Conservation (phyloP, 495 filamentous ascomycete genomes). For the Aspergillus campestris region DNA sequence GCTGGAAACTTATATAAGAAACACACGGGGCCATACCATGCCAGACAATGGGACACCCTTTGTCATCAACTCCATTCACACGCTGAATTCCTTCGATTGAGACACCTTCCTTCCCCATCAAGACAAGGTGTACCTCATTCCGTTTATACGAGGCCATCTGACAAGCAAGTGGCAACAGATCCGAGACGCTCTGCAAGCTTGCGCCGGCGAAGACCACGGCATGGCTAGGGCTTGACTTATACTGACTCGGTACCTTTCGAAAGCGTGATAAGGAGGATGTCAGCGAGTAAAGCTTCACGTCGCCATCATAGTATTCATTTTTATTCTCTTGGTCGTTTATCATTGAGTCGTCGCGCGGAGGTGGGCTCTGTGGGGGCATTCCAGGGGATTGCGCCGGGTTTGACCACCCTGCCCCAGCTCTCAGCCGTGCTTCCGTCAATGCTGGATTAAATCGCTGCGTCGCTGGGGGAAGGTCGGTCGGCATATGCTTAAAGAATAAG, state of each 20-base stretch:
- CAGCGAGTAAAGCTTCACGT: slow-evolving; percentile 47
- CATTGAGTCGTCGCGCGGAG: slow-evolving; percentile 14
- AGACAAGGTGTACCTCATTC: slow-evolving; percentile 45
- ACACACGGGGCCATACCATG: slow-evolving; percentile 33
- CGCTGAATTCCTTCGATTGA: slow-evolving; percentile 41
- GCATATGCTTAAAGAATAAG: slow-evolving; percentile 49
- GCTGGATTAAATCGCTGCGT: slow-evolving; percentile 20
- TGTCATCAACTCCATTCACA: slow-evolving; percentile 38
- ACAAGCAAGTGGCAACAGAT: slow-evolving; percentile 46
- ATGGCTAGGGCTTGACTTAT: slow-evolving; percentile 19
- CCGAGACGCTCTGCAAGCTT: slow-evolving; percentile 41
- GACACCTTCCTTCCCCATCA: slow-evolving; percentile 47
- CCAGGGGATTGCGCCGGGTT: slow-evolving; percentile 1
- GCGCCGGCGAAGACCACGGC: slow-evolving; percentile 45
- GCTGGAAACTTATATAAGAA: neutral
- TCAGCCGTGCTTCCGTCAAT: slow-evolving; percentile 17
- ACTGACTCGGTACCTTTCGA: slow-evolving; percentile 18
- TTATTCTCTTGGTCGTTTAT: slow-evolving; percentile 4
- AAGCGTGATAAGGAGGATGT: slow-evolving; percentile 38
- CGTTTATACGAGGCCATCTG: slow-evolving; percentile 37
- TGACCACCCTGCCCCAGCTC: slow-evolving; percentile 2
- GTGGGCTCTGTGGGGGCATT: slow-evolving; percentile 5
- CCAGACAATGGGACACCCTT: slow-evolving; percentile 43
- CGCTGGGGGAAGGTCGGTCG: slow-evolving; percentile 30
- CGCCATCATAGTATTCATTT: slow-evolving; percentile 42